Evolutionary conservation across 2,329 filamentous ascomycete species (phyloP), one percentile per base, ranked within the genome.

Genomic region (Alternaria tenuissima): DNA sequence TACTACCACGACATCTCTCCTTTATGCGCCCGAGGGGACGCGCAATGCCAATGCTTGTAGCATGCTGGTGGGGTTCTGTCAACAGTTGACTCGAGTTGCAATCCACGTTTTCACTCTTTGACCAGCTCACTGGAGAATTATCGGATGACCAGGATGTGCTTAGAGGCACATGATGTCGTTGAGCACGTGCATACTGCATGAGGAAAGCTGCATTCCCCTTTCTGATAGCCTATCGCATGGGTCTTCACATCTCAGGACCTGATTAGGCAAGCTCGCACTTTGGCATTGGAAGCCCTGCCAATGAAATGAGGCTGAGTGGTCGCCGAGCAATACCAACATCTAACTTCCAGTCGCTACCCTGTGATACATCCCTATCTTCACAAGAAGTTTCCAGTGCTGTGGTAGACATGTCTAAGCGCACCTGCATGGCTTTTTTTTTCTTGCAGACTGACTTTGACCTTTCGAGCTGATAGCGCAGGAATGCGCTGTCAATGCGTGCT

Each of bases 291-390:
- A 54, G 42, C 70, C 63, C 64, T 62, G 55, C 69, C 64, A 73
- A 73, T 71, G 53, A 65, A 68, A 57, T 67, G 67, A 70, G 62
- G 68, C 70, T 68, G 53, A 43, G 32, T 66, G 61, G 68, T 73
- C 68, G 70, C 61, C 71, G 71, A 74, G 58, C 57, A 62, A 53
- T 42, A 61, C 47, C 56, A 55, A 28, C 28, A 30, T 55, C 32
- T 8, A 52, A 46, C 52, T 43, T 44, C 14, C 57, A 69, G 61
- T 62, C 55, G 28, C 30, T 58, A 61, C 39, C 59, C 64, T 64
- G 52, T 52, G 53, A 64, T 32, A 54, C 47, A 52, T 55, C 55
- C 46, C 57, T 46, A 52, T 49, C 47, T 30, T 47, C 52, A 52
- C 22, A 11, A 44, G 18, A 47, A 57, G 12, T 53, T 59, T 54